phyloP scores from a whole-genome alignment of 2,329 filamentous ascomycete genomes.

The Apiospora sp. region DNA sequence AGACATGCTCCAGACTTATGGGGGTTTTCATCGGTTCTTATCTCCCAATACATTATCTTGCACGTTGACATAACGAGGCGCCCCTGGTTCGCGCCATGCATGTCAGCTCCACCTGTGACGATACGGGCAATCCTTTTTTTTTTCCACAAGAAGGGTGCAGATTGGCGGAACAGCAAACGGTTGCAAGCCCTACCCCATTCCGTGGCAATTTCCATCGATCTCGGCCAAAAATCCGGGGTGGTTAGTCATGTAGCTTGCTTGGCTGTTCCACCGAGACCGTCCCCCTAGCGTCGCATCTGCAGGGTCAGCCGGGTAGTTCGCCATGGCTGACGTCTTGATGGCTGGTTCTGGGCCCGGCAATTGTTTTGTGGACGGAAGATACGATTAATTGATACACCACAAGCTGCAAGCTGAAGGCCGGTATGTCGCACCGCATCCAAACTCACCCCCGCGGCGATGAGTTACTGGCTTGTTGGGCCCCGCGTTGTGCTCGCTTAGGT shows the following conservation, averaged over 20 bases:
- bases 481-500: not conserved
- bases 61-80: not conserved
- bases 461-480: not conserved
- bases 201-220: conserved; percentile 14
- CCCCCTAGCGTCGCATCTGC: not conserved
- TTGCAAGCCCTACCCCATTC: not conserved
- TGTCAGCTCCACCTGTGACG: not conserved
- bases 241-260: conserved; percentile 9
- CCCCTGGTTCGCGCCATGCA: not conserved
- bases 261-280: not conserved
- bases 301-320: not conserved
- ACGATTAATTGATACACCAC: not conserved
- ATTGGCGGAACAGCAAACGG: not conserved
- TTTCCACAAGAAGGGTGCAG: not conserved
- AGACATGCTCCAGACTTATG: not conserved
- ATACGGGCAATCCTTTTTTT: not conserved
- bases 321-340: conserved; percentile 2
- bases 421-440: not conserved
- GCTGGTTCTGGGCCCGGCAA: not conserved
- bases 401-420: not conserved
- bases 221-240: conserved; percentile 6
- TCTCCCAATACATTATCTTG: not conserved
- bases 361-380: not conserved
- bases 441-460: not conserved
- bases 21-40: not conserved